Evolutionary conservation across 2,329 filamentous ascomycete species (phyloP).

Genomic region (Graphiopsis chlorocephala): DNA sequence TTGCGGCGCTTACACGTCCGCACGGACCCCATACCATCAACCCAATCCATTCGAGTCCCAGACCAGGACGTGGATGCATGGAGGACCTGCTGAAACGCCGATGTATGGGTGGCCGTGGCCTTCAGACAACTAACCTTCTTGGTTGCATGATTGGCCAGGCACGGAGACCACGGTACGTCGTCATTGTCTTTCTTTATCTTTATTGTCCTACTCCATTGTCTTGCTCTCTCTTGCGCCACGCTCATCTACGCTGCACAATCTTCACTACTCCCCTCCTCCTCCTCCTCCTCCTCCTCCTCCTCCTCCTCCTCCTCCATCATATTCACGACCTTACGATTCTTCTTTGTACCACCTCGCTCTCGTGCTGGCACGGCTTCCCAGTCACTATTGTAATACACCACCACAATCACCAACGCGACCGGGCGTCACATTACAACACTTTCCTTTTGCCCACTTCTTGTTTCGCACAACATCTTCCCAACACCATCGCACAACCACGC

Average conservation of each 20-base stretch:
- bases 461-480: background rate
- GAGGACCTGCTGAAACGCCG: constrained; percentile 42
- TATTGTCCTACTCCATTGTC: constrained; percentile 31
- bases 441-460: background rate
- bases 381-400: constrained; percentile 19
- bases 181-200: constrained; percentile 21
- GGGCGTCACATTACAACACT: constrained; percentile 6
- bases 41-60: constrained; percentile 16
- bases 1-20: constrained; percentile 15
- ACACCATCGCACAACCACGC: background rate
- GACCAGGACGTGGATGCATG: constrained; percentile 39
- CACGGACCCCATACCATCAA: constrained; percentile 14
- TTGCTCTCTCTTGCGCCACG: background rate
- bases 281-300: background rate
- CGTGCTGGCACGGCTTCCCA: constrained; percentile 17
- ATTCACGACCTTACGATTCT: constrained; percentile 23
- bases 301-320: background rate
- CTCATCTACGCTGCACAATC: constrained; percentile 11
- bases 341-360: constrained; percentile 18
- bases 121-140: constrained; percentile 31
- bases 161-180: constrained; percentile 31
- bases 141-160: constrained; percentile 34
- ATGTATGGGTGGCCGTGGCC: constrained; percentile 36
- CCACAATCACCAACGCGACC: constrained; percentile 6
- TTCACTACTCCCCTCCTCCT: constrained; percentile 6